Percentiles rank a stretch among this genome's conserved stretches.
Evolutionary conservation across 1,139 yeast genomes (phyloP).

Genomic region (Pichiaceae sp.): DNA sequence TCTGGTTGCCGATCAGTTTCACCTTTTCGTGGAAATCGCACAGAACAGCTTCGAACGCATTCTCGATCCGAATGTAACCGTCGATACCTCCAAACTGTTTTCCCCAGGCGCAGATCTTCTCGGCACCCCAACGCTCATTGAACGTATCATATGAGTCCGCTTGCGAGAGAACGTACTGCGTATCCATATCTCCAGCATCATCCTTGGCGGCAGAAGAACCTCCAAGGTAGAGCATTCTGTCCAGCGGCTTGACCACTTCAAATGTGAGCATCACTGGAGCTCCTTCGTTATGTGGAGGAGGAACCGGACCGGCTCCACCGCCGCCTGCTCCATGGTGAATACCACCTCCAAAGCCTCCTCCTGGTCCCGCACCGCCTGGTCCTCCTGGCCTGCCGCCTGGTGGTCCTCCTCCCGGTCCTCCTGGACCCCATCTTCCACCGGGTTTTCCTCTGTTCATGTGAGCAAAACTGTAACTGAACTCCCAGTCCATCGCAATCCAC

Average conservation of each 20-base stretch:
- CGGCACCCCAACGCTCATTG: slow-evolving; percentile 35
- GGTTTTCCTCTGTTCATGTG: slow-evolving; percentile 12
- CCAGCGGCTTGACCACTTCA: slow-evolving; percentile 34
- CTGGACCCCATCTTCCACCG: slow-evolving; percentile 6
- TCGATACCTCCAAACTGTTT: slow-evolving; percentile 32
- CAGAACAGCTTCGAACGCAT: slow-evolving; percentile 46
- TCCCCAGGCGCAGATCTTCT: slow-evolving; percentile 46
- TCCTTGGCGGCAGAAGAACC: slow-evolving; percentile 55
- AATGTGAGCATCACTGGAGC: slow-evolving; percentile 31
- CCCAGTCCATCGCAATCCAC: slow-evolving; percentile 54
- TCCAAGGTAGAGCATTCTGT: slow-evolving; percentile 38
- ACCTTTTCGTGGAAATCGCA: slow-evolving; percentile 42
- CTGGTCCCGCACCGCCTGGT: slow-evolving; percentile 3
- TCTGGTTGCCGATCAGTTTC: slow-evolving; percentile 34
- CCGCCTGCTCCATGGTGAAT: too few relatives aligned
- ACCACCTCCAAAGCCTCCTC: too few relatives aligned
- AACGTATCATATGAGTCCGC: slow-evolving; percentile 23
- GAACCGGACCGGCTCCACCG: background rate
- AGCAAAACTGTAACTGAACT: slow-evolving; percentile 43
- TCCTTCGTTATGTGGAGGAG: slow-evolving; percentile 1
- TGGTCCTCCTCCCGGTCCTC: slow-evolving; percentile 3
- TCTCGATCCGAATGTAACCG: slow-evolving; percentile 45
- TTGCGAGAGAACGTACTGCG: slow-evolving; percentile 36
- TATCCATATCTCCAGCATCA: slow-evolving; percentile 47
- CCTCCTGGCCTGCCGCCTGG: slow-evolving; percentile 4